Percentiles rank a stretch among this genome's conserved stretches.
Evolutionary conservation across 805 yeast genomes (phyloP).

Genomic region (Zygoascus biomembranicola): DNA sequence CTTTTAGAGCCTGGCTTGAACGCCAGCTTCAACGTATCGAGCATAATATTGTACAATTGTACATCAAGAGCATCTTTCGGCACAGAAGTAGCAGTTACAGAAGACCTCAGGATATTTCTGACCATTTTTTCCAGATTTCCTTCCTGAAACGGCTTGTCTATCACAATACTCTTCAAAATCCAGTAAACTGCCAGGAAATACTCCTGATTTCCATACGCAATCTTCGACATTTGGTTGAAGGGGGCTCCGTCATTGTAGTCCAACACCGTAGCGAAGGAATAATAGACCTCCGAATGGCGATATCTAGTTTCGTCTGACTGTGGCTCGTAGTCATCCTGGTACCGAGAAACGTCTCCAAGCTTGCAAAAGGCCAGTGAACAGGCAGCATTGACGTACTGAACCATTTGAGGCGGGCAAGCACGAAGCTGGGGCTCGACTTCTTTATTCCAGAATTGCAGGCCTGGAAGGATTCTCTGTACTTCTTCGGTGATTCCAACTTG

Average conservation of each 20-base stretch:
- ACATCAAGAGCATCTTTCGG: not conserved
- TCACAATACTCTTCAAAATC: slow-evolving; percentile 7
- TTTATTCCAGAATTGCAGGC: not conserved
- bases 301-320: not conserved
- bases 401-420: not conserved
- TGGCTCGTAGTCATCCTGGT: not conserved
- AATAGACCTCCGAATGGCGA: slow-evolving; percentile 9
- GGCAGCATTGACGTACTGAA: not conserved
- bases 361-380: not conserved
- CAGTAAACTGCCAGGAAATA: slow-evolving; percentile 7
- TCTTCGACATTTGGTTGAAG: slow-evolving; percentile 8
- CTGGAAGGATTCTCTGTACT: not conserved
- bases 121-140: slow-evolving; percentile 2
- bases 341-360: slow-evolving; percentile 15
- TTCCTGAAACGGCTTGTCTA: slow-evolving; percentile 6
- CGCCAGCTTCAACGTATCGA: not conserved
- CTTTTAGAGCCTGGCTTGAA: not conserved
- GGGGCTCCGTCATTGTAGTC: slow-evolving; percentile 7
- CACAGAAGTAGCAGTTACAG: not conserved
- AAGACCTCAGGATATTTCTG: not conserved
- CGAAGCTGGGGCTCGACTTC: not conserved
- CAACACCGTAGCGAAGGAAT: slow-evolving; percentile 4
- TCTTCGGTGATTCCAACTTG: not conserved
- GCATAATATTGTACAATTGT: not conserved
- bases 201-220: not conserved